Percentiles rank a stretch among this genome's conserved stretches.
These are phyloP conservation scores for Ceriops tagal DNA, from an alignment of 345 rosid genomes.

Conservation along the genomic window DNA sequence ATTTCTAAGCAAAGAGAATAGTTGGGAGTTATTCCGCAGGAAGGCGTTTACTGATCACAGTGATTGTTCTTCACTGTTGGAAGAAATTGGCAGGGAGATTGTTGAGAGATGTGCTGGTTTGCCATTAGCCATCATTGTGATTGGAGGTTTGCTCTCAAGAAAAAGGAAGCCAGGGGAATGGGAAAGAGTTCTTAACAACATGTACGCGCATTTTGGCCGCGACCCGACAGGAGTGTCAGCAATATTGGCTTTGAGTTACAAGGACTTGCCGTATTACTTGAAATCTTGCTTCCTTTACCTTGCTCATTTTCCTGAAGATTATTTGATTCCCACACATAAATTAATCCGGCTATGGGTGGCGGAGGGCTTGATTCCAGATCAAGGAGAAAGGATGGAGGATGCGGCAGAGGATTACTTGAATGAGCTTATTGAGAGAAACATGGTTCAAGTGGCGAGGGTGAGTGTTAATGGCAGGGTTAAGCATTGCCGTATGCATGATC, in stretches of 20 bases:
- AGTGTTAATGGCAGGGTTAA: constrained; percentile 17
- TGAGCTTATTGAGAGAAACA: constrained; percentile 26
- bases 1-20: constrained; percentile 16
- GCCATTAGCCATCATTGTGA: constrained; percentile 30
- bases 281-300: constrained; percentile 31
- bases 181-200: constrained; percentile 24
- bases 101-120: constrained; percentile 29
- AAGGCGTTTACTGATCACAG: constrained; percentile 13
- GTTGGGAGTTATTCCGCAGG: constrained; percentile 29
- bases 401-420: constrained; percentile 28
- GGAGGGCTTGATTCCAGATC: constrained; percentile 22
- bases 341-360: constrained; percentile 27
- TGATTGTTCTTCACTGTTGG: constrained; percentile 18
- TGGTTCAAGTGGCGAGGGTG: constrained; percentile 28
- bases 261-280: constrained; percentile 27
- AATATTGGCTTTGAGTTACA: constrained; percentile 28
- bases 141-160: constrained; percentile 28
- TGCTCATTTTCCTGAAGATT: constrained; percentile 30
- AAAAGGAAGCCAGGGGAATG: constrained; percentile 25
- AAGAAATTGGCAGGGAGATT: constrained; percentile 26
- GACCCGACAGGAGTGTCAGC: constrained; percentile 24
- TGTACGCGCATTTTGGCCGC: constrained; percentile 19
- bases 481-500: constrained; percentile 23
- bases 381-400: constrained; percentile 26
- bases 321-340: constrained; percentile 15